Evolutionary conservation across 2,329 filamentous ascomycete genomes (phyloP), one percentile per base, ranked within the genome.

Genomic region (Torrubiellomyces zombiae): DNA sequence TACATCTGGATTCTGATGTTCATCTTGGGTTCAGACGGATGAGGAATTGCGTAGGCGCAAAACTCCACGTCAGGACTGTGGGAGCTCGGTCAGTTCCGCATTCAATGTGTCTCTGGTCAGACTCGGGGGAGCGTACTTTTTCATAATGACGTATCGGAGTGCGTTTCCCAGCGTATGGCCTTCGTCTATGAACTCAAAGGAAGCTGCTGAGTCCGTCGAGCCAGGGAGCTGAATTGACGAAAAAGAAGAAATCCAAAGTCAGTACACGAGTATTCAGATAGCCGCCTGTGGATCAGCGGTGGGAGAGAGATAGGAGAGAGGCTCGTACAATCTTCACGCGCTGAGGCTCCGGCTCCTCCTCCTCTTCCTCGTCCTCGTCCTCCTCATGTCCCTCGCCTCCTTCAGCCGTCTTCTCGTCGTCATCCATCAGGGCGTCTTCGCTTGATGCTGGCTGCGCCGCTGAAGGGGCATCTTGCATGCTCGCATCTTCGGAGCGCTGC

Each of bases 1-100:
- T 89, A 95, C 37, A 86, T 98, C 54, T 98, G 89, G 34, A 98
- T 95, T 42, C 89, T 72, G 33, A 98, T 60, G 45, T 95, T 93
- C 86, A 98, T 93, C 56, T 92, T 89, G 20, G 75, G 60, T 53
- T 98, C 89, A 19, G 85, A 92, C 25, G 89, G 89, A 54, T 98
- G 89, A 16, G 89, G 89, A 32, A 98, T 95, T 6, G 86, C 81
- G 53, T 98, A 98, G 32, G 86, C 89, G 53, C 89, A 95, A 55
- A 98, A 94, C 50, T 98, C 89, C 31, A 98, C 89, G 35, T 89
- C 73, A 16, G 89, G 86, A 50, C 86, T 95, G 36, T 26, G 26
- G 8, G 20, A 14, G n/a, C n/a, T n/a, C n/a, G n/a, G 27, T 37
- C 22, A 36, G 27, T 19, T 14, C 24, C 9, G 22, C 5, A 25